Conservation (phyloP, 2,329 filamentous ascomycete species). For the Simplicillium aogashimaense region DNA sequence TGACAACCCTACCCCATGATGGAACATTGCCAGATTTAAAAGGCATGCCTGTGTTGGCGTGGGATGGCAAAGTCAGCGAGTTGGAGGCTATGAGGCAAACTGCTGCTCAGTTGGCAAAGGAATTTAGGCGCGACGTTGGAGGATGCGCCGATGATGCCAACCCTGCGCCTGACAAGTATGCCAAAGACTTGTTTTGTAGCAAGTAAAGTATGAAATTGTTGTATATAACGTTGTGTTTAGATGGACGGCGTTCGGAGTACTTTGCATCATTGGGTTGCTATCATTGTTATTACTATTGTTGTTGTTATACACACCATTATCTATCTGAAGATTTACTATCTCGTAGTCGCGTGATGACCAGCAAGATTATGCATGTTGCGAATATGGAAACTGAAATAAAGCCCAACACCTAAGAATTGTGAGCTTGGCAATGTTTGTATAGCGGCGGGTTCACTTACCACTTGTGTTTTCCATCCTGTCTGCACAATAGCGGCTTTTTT, state of each 20-base stretch:
- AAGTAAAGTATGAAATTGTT: constrained; percentile 5
- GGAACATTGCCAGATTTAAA: constrained; percentile 32
- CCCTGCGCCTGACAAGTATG: constrained; percentile 22
- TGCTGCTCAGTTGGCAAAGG: constrained; percentile 40
- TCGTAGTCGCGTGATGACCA: constrained; percentile 35
- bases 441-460: constrained; percentile 38
- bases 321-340: background rate
- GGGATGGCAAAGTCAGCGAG: constrained; percentile 45
- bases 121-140: constrained; percentile 58
- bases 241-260: no score
- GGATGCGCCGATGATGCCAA: constrained; percentile 40
- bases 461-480: constrained; percentile 85
- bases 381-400: constrained; percentile 54
- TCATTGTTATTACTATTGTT: no score
- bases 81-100: constrained; percentile 28
- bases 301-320: no score
- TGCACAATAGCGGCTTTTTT: constrained; percentile 75
- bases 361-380: constrained; percentile 53
- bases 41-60: constrained; percentile 50
- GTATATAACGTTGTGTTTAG: background rate
- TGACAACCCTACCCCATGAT: constrained; percentile 36
- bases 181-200: constrained; percentile 57
- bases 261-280: no score
- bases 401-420: constrained; percentile 43
- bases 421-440: background rate